These are phyloP conservation scores for Kodamaea neixiangensis DNA, from an alignment of 805 yeast species.

Conservation along the genomic window DNA sequence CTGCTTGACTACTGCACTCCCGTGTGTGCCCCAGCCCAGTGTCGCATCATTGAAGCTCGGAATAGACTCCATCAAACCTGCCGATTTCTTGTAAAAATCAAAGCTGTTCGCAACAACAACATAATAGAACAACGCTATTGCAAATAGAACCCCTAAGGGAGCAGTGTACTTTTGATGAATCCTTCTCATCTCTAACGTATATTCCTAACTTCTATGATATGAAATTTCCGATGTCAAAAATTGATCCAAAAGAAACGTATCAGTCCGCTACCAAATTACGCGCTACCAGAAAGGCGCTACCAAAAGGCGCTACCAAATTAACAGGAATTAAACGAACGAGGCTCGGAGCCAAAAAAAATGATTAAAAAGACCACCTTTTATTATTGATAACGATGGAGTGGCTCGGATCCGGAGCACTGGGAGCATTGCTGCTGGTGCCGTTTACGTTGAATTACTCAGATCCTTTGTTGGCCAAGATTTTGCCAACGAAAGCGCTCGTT, in stretches of 20 bases:
- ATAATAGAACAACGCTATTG: no score
- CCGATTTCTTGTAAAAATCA: neutral
- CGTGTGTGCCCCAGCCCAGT: neutral
- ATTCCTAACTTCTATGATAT: neutral
- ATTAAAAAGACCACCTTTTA: neutral
- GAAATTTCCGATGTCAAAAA: neutral
- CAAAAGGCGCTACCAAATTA: neutral
- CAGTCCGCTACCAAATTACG: neutral
- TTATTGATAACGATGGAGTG: conserved; percentile 22
- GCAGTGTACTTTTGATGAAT: neutral
- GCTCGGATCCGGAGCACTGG: conserved; percentile 15
- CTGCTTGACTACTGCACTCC: neutral
- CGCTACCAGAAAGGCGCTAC: neutral
- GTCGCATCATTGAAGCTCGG: neutral
- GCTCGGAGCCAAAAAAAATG: neutral
- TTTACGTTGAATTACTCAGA: conserved; percentile 22
- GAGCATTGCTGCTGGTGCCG: conserved; percentile 11
- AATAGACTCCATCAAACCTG: neutral
- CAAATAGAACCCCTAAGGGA: neutral
- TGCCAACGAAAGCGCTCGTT: conserved; percentile 23
- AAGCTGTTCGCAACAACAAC: neutral
- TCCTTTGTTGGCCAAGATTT: conserved; percentile 28
- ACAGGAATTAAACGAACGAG: neutral
- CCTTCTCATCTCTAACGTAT: neutral
- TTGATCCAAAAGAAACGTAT: neutral